Percentiles rank a stretch among this genome's conserved stretches.
Conservation (phyloP, 495 filamentous ascomycete species). For the Podospora comata region DNA sequence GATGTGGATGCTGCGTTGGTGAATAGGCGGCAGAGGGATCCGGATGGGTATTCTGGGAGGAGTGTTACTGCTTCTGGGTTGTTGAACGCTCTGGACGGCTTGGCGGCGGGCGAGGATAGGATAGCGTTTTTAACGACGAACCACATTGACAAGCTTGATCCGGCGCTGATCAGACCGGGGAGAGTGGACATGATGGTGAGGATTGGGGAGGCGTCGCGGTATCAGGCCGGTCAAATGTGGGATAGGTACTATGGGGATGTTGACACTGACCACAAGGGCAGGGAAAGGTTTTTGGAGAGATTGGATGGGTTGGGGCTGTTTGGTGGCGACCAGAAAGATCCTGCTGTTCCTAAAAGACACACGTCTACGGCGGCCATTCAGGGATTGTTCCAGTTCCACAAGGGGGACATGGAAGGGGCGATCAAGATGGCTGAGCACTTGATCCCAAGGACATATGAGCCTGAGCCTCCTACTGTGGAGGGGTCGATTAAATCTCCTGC, state of each 20-base stretch:
- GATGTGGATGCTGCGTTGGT: constrained; percentile 93
- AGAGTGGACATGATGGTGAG: constrained; percentile 90
- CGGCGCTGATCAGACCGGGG: constrained; percentile 84
- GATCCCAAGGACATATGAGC: constrained; percentile 50
- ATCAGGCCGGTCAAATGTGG: constrained; percentile 86
- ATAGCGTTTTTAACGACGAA: constrained; percentile 96
- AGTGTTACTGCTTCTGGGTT: constrained; percentile 95
- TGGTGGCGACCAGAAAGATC: constrained; percentile 36
- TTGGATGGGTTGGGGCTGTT: constrained; percentile 51
- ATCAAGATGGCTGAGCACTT: constrained; percentile 73
- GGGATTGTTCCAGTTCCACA: constrained; percentile 91
- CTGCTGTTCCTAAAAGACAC: constrained; percentile 43
- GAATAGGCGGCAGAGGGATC: constrained; percentile 71
- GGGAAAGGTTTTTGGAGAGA: constrained; percentile 51
- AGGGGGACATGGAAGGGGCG: constrained; percentile 81
- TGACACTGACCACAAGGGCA: constrained; percentile 58
- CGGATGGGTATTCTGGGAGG: constrained; percentile 82
- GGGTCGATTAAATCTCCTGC: constrained; percentile 33
- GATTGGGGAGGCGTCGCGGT: constrained; percentile 80
- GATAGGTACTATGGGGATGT: constrained; percentile 87
- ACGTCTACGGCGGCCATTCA: constrained; percentile 89
- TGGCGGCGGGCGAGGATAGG: constrained; percentile 92
- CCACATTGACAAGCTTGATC: constrained; percentile 82
- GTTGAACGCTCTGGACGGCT: constrained; percentile 88
- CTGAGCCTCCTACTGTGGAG: constrained; percentile 31